phyloP scores from a whole-genome alignment of 306 rosid species.

The Acacia melanoxylon region DNA sequence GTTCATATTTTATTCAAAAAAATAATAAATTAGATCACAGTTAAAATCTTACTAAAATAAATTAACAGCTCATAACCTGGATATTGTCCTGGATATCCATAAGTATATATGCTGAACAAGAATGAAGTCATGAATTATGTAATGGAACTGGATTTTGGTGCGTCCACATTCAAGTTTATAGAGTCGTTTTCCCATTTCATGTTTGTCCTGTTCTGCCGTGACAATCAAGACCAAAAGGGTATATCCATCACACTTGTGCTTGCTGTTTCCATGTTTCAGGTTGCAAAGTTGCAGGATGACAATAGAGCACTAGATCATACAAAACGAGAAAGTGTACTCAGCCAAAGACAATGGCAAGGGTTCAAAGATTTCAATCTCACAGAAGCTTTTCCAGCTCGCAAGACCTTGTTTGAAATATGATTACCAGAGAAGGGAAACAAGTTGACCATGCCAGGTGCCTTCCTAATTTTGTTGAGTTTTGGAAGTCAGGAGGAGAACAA shows the following conservation, averaged over 20 bases:
- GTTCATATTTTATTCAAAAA: too few relatives aligned
- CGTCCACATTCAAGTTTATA: constrained; percentile 12
- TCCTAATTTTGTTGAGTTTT: too few relatives aligned
- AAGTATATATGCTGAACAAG: neutral
- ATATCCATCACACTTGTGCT: constrained; percentile 11
- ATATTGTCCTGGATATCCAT: neutral
- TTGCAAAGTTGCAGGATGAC: constrained; percentile 85
- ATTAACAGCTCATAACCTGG: neutral
- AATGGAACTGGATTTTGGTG: constrained; percentile 21
- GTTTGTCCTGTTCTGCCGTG: constrained; percentile 12
- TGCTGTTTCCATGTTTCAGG: constrained; percentile 44
- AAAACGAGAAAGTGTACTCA: too few relatives aligned
- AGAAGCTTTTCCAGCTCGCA: too few relatives aligned
- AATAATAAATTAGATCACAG: too few relatives aligned
- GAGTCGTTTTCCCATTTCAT: neutral
- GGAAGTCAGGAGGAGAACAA: too few relatives aligned
- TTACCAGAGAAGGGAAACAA: too few relatives aligned
- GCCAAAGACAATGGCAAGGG: neutral
- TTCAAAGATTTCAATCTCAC: too few relatives aligned
- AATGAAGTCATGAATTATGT: neutral
- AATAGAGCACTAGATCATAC: constrained; percentile 72
- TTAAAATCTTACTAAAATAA: too few relatives aligned
- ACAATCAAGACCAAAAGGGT: constrained; percentile 23
- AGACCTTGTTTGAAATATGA: too few relatives aligned
- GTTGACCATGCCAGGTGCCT: too few relatives aligned